Evolutionary conservation across 2,329 filamentous ascomycete genomes (phyloP).

Genomic region (Colletotrichum echinochloae): DNA sequence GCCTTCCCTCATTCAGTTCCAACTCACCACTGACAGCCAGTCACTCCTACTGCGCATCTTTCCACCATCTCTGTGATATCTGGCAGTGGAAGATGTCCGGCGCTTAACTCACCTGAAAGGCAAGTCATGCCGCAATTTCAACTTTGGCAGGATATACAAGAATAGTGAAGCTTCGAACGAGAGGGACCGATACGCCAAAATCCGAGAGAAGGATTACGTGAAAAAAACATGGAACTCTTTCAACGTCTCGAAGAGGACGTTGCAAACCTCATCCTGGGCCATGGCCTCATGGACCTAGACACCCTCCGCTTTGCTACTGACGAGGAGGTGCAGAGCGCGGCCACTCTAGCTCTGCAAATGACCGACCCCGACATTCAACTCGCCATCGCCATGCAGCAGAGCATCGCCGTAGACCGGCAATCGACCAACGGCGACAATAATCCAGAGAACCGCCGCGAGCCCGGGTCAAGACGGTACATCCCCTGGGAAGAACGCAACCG

Average conservation of each 20-base stretch:
- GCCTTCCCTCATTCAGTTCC: neutral
- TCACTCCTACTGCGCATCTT: neutral
- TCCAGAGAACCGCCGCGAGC: neutral
- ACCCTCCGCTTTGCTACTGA: neutral
- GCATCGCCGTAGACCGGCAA: neutral
- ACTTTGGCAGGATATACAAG: neutral
- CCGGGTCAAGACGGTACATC: conserved; percentile 7
- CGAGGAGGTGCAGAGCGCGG: conserved; percentile 28
- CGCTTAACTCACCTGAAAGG: no score
- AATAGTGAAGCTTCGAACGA: neutral
- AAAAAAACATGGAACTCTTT: conserved; percentile 34
- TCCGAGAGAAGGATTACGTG: neutral
- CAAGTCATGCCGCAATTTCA: neutral
- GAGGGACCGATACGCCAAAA: neutral
- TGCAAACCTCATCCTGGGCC: conserved; percentile 26
- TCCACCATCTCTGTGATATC: no score
- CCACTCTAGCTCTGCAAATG: conserved; percentile 23
- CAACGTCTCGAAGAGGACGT: conserved; percentile 33
- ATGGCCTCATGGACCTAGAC: conserved; percentile 29
- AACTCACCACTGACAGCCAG: neutral
- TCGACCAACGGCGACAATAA: neutral
- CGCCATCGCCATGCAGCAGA: conserved; percentile 28
- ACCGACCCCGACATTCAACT: conserved; percentile 18
- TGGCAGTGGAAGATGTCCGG: no score
- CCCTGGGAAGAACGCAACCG: conserved; percentile 35